Conservation (phyloP, 139 green algal genomes). For the Ettlia oleoabundans region DNA sequence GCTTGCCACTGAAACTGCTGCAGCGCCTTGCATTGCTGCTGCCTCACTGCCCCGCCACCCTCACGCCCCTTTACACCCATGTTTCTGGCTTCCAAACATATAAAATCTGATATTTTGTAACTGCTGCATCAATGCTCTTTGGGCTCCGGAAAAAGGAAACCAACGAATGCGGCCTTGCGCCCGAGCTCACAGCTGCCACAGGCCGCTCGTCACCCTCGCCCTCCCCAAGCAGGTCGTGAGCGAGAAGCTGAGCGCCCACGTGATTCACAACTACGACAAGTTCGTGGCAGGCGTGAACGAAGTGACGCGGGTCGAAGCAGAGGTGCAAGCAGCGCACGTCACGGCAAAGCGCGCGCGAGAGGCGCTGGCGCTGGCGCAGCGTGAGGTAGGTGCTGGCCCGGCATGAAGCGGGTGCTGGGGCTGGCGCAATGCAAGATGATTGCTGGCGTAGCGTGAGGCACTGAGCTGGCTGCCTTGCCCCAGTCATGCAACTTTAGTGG, state of each 20-base stretch:
- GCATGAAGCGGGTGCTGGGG: slow-evolving; percentile 24
- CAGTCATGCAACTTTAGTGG: too few relatives aligned
- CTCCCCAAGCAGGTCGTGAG: slow-evolving; percentile 46
- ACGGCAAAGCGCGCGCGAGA: slow-evolving; percentile 35
- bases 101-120: too few relatives aligned
- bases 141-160: too few relatives aligned
- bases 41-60: neutral
- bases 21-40: too few relatives aligned
- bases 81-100: neutral
- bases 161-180: too few relatives aligned
- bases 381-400: slow-evolving; percentile 29
- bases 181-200: too few relatives aligned
- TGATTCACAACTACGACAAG: slow-evolving; percentile 57
- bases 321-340: slow-evolving; percentile 44
- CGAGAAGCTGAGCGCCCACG: slow-evolving; percentile 52
- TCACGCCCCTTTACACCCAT: neutral
- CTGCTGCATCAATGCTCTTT: too few relatives aligned
- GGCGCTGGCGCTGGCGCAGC: slow-evolving; percentile 41
- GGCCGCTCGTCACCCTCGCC: too few relatives aligned
- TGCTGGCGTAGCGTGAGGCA: neutral
- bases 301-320: slow-evolving; percentile 41
- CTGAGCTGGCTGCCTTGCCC: neutral
- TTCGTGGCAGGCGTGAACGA: slow-evolving; percentile 56
- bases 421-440: slow-evolving; percentile 29
- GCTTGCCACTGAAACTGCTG: too few relatives aligned